Base-by-base conservation (phyloP, 371 early-diverging fungal genomes). In the Saksenaea vasiformis region DNA sequence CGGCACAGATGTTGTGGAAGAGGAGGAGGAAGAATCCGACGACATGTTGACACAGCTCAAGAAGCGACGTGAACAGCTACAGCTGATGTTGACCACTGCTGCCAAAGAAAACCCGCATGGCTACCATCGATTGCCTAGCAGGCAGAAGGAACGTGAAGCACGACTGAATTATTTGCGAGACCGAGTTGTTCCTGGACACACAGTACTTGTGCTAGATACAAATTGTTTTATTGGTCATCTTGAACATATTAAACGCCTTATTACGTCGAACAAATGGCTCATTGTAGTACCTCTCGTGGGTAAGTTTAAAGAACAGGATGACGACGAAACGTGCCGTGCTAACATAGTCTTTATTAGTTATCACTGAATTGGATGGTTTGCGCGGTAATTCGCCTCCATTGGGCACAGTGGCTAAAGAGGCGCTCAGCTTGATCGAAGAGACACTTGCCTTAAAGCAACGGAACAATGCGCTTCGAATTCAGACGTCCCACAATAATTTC, bases 401-500 rank as follows among this genome's bases (percentile, higher is more conserved):
- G 17, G 89, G 89, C 0, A 70, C 71, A 8, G 76, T 84, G 17
- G 87, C 89, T 1, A 60, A 67, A 5, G 75, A 80, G 11, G 87
- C 86, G 1, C 69, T 88, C 28, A 64, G 60, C 1, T 81, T 83
- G 53, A 64, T 88, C 61, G 85, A 88, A 58, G 59, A 67, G n/a
- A 74, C 74, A 7, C 54, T 85, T 39, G 77, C 69, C 60, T 67
- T 39, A 13, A 78, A 79, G 37, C 69, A 71, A 26, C 76, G 69
- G 2, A 69, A 61, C 41, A 63, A 54, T 0, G 26, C 53, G 1
- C 54, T 83, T 11, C 75, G 80, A 55, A 78, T 89, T 59, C 89
- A 89, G 66, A 89, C 89, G n/a, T 85, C 87, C 4, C 86, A 85
- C 54, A 83, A 86, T 53, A 87, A 87, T 44, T 87, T 86, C 53